phyloP scores from a whole-genome alignment of 2,329 filamentous ascomycete genomes.

The Diaporthe vaccinii region DNA sequence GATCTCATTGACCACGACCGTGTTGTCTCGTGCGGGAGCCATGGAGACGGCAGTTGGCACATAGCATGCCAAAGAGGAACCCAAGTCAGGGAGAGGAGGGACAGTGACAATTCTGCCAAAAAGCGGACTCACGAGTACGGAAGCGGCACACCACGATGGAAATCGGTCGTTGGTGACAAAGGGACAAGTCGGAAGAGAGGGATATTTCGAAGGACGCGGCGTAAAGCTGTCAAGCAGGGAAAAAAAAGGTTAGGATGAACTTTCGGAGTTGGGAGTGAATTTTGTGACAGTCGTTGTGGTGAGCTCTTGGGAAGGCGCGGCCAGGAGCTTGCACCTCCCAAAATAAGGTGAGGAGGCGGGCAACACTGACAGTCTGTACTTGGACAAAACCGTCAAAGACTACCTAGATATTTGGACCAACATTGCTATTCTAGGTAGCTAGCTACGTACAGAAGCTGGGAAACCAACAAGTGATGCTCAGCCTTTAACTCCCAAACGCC shows the following conservation, averaged over 20 bases:
- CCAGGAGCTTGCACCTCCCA: background rate
- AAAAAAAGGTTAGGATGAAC: background rate
- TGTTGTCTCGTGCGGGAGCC: background rate
- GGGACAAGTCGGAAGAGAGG: no score
- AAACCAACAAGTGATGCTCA: background rate
- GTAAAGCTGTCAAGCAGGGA: background rate
- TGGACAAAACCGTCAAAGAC: background rate
- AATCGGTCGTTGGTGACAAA: no score
- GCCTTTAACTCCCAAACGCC: constrained; percentile 40
- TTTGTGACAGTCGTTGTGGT: background rate
- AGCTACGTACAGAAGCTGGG: no score
- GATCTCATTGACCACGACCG: background rate
- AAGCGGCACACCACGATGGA: no score
- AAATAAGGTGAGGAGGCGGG: background rate
- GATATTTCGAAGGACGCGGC: background rate
- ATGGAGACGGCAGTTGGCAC: no score
- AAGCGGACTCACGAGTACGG: no score
- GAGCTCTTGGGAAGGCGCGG: background rate
- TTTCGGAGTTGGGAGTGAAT: background rate
- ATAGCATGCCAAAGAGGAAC: no score
- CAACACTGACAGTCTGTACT: background rate
- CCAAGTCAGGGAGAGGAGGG: no score
- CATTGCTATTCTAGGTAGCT: no score
- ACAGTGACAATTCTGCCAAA: no score
- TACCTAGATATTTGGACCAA: no score